Conservation (phyloP, 768 basidiomycete genomes). For the Piloderma croceum region DNA sequence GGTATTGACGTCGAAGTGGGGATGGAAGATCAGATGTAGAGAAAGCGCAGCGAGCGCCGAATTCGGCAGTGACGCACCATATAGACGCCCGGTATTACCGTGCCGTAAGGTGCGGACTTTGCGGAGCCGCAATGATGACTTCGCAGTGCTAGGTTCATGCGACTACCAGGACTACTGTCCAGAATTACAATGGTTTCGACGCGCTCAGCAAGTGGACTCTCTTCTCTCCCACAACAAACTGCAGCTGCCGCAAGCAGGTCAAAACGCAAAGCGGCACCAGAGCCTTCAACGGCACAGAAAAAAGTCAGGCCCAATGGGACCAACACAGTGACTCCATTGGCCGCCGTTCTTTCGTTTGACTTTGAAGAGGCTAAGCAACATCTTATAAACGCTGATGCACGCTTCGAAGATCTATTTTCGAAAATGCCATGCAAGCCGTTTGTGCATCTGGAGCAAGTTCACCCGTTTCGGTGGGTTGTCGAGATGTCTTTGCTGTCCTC, state of each 20-base stretch:
- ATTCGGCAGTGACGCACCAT: too few relatives aligned
- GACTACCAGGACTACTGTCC: too few relatives aligned
- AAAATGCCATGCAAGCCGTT: slow-evolving; percentile 71
- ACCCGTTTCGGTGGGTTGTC: slow-evolving; percentile 66
- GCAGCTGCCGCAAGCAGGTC: slow-evolving; percentile 5
- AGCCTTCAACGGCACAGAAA: background rate
- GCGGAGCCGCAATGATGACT: too few relatives aligned
- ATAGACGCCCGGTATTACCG: too few relatives aligned
- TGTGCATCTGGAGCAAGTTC: slow-evolving; percentile 65
- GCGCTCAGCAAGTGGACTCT: slow-evolving; percentile 25
- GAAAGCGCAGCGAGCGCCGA: background rate
- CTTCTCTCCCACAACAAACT: slow-evolving; percentile 3
- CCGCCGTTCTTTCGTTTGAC: slow-evolving; percentile 69
- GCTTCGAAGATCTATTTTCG: slow-evolving; percentile 67
- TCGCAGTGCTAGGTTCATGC: too few relatives aligned
- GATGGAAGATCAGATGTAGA: background rate
- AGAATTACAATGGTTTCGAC: slow-evolving; percentile 30
- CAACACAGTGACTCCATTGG: slow-evolving; percentile 39
- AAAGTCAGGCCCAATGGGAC: slow-evolving; percentile 1
- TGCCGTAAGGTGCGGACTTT: too few relatives aligned
- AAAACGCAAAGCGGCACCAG: slow-evolving; percentile 17
- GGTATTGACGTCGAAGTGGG: background rate
- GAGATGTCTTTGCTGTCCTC: background rate
- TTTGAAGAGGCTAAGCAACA: slow-evolving; percentile 72
- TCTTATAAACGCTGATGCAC: slow-evolving; percentile 56